These are phyloP conservation scores for Solanum sejunctum DNA, from an alignment of 257 asterid genomes.

Conservation along the genomic window DNA sequence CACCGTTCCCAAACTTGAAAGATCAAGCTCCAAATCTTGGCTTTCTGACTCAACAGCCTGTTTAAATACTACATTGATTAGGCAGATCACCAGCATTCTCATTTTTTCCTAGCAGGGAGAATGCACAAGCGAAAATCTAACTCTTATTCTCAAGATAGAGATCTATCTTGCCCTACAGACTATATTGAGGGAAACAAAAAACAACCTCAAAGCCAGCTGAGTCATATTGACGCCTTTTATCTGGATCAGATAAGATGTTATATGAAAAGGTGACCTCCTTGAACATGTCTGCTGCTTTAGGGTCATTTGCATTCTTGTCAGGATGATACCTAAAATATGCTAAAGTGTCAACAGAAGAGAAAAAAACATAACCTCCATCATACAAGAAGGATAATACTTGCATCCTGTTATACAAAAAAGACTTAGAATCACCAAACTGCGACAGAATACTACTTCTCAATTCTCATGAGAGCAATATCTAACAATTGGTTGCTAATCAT, in stretches of 20 bases:
- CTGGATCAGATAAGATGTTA: conserved; percentile 85
- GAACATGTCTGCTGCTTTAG: conserved; percentile 76
- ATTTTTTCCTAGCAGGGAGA: background rate
- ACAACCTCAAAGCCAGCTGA: conserved; percentile 81
- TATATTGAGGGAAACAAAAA: background rate
- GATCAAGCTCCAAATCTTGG: conserved; percentile 94
- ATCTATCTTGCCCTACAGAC: background rate
- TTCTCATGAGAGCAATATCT: background rate
- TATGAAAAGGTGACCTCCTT: conserved; percentile 92
- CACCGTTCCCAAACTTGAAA: conserved; percentile 93
- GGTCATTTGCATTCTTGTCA: conserved; percentile 91
- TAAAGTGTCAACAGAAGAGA: conserved; percentile 3
- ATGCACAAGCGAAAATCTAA: background rate
- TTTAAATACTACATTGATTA: background rate
- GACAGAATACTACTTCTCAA: background rate
- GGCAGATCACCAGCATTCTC: background rate
- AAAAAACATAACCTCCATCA: background rate
- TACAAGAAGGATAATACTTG: background rate
- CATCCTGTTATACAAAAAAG: background rate
- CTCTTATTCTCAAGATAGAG: background rate
- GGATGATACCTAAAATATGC: conserved; percentile 78
- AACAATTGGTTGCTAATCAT: background rate
- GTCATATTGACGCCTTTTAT: conserved; percentile 85
- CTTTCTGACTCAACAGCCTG: conserved; percentile 94
- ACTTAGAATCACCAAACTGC: background rate